Evolutionary conservation across 2,329 filamentous ascomycete genomes (phyloP).

Genomic region (Epicoccum nigrum): DNA sequence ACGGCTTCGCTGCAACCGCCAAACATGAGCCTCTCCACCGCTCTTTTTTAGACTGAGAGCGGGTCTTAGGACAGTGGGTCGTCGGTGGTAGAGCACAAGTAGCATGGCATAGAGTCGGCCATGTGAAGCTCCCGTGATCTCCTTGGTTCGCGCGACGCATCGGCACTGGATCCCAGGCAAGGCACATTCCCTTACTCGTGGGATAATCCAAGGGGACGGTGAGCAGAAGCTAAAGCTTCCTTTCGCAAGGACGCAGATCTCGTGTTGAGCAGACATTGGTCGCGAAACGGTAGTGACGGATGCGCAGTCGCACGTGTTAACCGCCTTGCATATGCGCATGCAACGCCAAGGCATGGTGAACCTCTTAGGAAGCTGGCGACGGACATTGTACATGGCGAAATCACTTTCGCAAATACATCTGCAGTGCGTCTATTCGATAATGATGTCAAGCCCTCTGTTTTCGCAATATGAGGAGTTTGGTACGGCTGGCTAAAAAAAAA

Average conservation of each 20-base stretch:
- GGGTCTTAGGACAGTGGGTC: conserved; percentile 7
- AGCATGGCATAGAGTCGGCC: conserved; percentile 21
- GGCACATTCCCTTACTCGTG: conserved; percentile 18
- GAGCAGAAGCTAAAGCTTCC: conserved; percentile 23
- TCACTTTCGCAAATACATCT: conserved; percentile 13
- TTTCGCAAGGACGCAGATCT: conserved; percentile 11
- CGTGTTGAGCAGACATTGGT: conserved; percentile 28
- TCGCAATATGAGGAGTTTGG: background rate
- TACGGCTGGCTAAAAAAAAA: background rate
- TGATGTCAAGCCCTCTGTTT: background rate
- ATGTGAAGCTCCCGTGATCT: conserved; percentile 28
- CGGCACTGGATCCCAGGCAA: conserved; percentile 16
- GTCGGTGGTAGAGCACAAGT: conserved; percentile 13
- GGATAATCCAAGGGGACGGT: conserved; percentile 25
- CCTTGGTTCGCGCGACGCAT: conserved; percentile 19
- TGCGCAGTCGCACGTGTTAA: conserved; percentile 20
- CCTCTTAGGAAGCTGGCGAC: conserved; percentile 33
- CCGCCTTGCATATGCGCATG: conserved; percentile 22
- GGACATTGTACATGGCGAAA: conserved; percentile 14
- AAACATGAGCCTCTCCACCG: conserved; percentile 21
- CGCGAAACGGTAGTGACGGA: conserved; percentile 12
- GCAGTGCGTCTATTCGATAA: background rate
- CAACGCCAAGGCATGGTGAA: conserved; percentile 21
- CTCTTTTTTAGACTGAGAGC: conserved; percentile 23
- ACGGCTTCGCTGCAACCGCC: conserved; percentile 1